These are phyloP conservation scores for Solanum pimpinellifolium DNA, from an alignment of 257 asterid species.

Conservation along the genomic window DNA sequence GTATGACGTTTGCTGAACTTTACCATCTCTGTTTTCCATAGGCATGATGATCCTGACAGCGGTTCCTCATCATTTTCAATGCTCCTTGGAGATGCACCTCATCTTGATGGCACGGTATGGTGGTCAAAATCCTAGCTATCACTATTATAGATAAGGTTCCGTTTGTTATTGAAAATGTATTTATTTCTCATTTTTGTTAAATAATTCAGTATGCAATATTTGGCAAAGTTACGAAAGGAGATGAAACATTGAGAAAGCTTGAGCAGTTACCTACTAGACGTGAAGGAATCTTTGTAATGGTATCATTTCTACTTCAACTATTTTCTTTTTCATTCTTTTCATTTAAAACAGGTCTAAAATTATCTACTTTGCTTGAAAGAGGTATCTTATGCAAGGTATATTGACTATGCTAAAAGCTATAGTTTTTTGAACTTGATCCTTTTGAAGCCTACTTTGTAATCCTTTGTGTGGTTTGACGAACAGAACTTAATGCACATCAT, in stretches of 20 bases:
- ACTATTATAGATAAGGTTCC: background rate
- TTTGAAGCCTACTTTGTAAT: background rate
- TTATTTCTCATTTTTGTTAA: background rate
- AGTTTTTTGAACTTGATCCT: background rate
- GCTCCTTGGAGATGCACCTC: conserved; percentile 96
- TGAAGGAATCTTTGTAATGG: conserved; percentile 95
- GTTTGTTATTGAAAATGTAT: background rate
- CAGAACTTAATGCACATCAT: background rate
- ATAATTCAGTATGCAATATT: conserved; percentile 78
- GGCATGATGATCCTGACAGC: conserved; percentile 78
- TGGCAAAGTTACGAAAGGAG: conserved; percentile 92
- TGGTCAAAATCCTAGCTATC: background rate
- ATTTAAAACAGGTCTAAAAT: background rate
- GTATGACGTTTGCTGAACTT: background rate
- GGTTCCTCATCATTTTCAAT: conserved; percentile 89
- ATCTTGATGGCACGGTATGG: conserved; percentile 79
- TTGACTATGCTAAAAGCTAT: background rate
- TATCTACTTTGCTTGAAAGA: background rate
- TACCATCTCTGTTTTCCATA: conserved; percentile 11
- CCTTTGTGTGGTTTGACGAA: background rate
- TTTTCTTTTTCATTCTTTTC: background rate
- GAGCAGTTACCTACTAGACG: conserved; percentile 82
- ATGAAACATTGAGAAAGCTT: conserved; percentile 76
- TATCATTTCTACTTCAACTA: conserved; percentile 10
- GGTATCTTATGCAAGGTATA: background rate